Percentiles rank a stretch among this genome's conserved stretches.
Evolutionary conservation across 2,329 filamentous ascomycete genomes (phyloP).

Genomic region (Sporothrix protearum): DNA sequence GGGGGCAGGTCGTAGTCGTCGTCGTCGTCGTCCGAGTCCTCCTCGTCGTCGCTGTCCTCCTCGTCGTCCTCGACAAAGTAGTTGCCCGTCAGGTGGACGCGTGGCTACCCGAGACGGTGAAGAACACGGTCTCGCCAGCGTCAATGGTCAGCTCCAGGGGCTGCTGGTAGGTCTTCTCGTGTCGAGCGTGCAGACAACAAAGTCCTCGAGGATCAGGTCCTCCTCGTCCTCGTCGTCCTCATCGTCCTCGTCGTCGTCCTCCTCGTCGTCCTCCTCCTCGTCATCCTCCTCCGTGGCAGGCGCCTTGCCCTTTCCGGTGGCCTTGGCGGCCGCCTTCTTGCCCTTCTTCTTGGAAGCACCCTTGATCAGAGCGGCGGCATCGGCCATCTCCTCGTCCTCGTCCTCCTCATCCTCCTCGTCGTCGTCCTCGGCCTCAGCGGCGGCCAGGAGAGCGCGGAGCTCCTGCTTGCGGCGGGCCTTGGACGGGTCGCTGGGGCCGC

Average conservation of each 20-base stretch:
- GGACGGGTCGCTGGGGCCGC: conserved; percentile 83
- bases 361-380: conserved; percentile 34
- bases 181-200: conserved; percentile 93
- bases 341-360: conserved; percentile 33
- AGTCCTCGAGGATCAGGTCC: conserved; percentile 73
- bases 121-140: conserved; percentile 87
- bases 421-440: conserved; percentile 57
- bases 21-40: conserved; percentile 58
- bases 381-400: conserved; percentile 49
- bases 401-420: conserved; percentile 57
- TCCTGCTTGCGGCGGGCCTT: conserved; percentile 78
- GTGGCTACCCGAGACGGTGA: conserved; percentile 86
- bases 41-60: conserved; percentile 60
- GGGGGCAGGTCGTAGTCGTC: conserved; percentile 72
- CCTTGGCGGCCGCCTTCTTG: conserved; percentile 27
- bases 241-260: conserved; percentile 44
- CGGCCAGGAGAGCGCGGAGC: conserved; percentile 72
- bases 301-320: conserved; percentile 30
- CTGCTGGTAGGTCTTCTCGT: conserved; percentile 95
- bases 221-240: conserved; percentile 58
- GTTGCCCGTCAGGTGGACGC: conserved; percentile 93
- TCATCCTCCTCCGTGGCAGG: conserved; percentile 26
- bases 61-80: conserved; percentile 74
- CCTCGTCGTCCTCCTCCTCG: conserved; percentile 42
- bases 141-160: conserved; percentile 87